Percentiles rank a stretch among this genome's conserved stretches.
phyloP scores from a whole-genome alignment of 2,329 filamentous ascomycete genomes.

The Aureobasidium leucospermi region DNA sequence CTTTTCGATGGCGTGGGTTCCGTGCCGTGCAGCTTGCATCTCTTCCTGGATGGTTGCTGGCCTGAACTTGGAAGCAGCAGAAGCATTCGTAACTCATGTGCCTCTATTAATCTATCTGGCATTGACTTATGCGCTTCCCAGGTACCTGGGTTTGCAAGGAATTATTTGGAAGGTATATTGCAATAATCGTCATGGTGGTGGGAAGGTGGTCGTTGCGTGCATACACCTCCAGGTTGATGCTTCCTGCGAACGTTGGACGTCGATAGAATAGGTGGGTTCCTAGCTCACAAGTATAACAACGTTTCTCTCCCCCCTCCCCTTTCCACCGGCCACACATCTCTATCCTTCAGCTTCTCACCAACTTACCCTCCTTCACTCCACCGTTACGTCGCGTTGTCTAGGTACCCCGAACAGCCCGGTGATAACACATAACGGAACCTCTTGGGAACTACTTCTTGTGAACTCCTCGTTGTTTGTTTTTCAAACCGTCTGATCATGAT shows the following conservation, averaged over 20 bases:
- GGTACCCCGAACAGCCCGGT: neutral
- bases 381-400: neutral
- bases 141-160: slow-evolving; percentile 5
- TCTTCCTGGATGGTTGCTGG: neutral
- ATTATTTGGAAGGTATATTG: slow-evolving; percentile 10
- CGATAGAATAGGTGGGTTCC: neutral
- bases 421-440: slow-evolving; percentile 3
- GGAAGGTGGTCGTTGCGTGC: slow-evolving; percentile 4
- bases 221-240: slow-evolving; percentile 1
- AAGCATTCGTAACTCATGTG: neutral
- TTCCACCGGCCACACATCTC: slow-evolving; percentile 1
- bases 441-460: slow-evolving; percentile 6
- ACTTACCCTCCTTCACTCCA: slow-evolving; percentile 6
- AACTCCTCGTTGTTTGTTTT: neutral
- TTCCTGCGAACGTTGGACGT: slow-evolving; percentile 1
- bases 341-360: neutral
- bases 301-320: slow-evolving; percentile 5
- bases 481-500: slow-evolving; percentile 1
- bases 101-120: slow-evolving; percentile 6
- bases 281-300: slow-evolving; percentile 12
- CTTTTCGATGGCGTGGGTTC: slow-evolving; percentile 4
- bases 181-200: slow-evolving; percentile 1
- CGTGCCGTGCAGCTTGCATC: slow-evolving; percentile 10
- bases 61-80: neutral
- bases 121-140: slow-evolving; percentile 5